Base-by-base conservation (phyloP, 139 green algal species). In the Pycnococcus provasolii region DNA sequence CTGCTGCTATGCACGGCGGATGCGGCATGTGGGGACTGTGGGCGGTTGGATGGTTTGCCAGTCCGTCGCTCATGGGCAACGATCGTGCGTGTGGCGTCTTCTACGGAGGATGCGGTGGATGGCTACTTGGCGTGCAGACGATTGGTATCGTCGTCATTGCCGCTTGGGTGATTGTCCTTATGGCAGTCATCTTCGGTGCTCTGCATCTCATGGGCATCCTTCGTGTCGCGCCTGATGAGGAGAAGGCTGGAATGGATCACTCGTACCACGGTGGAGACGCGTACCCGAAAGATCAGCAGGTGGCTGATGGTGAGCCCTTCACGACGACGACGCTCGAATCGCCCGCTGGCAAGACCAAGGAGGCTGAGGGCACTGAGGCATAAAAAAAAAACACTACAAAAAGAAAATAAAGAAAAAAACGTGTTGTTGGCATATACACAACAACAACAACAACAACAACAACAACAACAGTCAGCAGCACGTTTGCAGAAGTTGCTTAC, bases 91-190 rank as follows among this genome's bases (percentile, higher is more conserved):
- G 71, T 42, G 66, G 58, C 58, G 9, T 26, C 11, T 62, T 37
- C 45, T 58, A 58, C 4, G 69, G 79, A 62, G 78, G 83, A 45
- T 78, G 39, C 42, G 76, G 79, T 44, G 80, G 75, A 62, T 88
- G 88, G 77, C 68, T 81, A 13, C 60, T 86, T 1, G 80, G 45
- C 1, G 40, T 13, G 15, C 70, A 84, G 65, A 61, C 91, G 41
- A 59, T 92, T 4, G 81, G 78, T 54, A 68, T 88, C 3, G 46
- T 91, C 40, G 66, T 73, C 42, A 84, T 93, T 45, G 53, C 68
- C 51, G 71, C 44, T 13, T 95, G 87, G 88, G 71, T 81, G 45
- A 45, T 78, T 57, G 75, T 62, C 37, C 59, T 59, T 50, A 81
- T 82, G 67, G 68, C 65, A 45, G 69, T 77, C 58, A 72, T 92